Evolutionary conservation across 805 yeast genomes (phyloP).

Genomic region (Ogataea henricii): DNA sequence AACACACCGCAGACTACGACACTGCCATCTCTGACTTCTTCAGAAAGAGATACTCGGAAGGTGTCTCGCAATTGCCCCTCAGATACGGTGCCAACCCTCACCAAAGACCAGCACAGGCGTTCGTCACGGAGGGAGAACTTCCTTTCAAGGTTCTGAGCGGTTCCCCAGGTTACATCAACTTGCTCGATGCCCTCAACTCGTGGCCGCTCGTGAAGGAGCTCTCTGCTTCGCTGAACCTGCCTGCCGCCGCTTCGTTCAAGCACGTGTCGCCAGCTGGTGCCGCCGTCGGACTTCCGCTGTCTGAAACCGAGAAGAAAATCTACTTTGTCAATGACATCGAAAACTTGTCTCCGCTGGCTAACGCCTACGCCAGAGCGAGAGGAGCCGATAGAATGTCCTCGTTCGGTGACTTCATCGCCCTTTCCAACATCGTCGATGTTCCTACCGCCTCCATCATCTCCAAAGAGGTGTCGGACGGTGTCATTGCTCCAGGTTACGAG

Average conservation of each 20-base stretch:
- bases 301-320: slow-evolving; percentile 89
- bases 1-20: slow-evolving; percentile 98
- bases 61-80: slow-evolving; percentile 83
- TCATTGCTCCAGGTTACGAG: slow-evolving; percentile 95
- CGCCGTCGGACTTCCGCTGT: slow-evolving; percentile 93
- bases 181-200: slow-evolving; percentile 94
- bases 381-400: slow-evolving; percentile 99
- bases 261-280: slow-evolving; percentile 99
- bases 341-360: slow-evolving; percentile 93
- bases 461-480: slow-evolving; percentile 97
- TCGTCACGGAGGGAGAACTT: slow-evolving; percentile 77
- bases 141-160: slow-evolving; percentile 95
- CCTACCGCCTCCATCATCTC: slow-evolving; percentile 97
- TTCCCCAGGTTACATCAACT: slow-evolving; percentile 96
- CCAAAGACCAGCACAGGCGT: slow-evolving; percentile 99
- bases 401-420: slow-evolving; percentile 97
- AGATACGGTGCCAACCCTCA: slow-evolving; percentile 99
- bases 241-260: slow-evolving; percentile 98
- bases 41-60: slow-evolving; percentile 95
- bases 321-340: slow-evolving; percentile 95
- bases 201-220: slow-evolving; percentile 99
- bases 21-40: slow-evolving; percentile 94
- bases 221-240: slow-evolving; percentile 88
- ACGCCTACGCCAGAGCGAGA: slow-evolving; percentile 98
- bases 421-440: slow-evolving; percentile 92